Conservation (phyloP, 192 early-diverging fungal genomes). For the Anaeromyces robustus region DNA sequence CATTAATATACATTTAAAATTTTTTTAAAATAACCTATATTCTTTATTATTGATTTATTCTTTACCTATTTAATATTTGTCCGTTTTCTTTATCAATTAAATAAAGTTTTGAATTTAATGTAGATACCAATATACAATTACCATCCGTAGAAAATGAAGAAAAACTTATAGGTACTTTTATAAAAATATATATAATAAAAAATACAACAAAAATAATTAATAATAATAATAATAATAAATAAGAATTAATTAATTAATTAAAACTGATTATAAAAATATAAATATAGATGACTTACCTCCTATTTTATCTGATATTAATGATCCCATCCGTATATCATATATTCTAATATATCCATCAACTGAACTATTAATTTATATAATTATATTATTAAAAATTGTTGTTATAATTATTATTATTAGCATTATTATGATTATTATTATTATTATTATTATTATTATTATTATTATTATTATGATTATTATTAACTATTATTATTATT, state of each 20-base stretch:
- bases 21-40: too few species aligned
- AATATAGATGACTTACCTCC: slow-evolving; percentile 29
- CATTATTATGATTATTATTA: too few species aligned
- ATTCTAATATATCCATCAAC: slow-evolving; percentile 68
- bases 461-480: too few species aligned
- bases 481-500: too few species aligned
- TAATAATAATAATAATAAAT: neutral
- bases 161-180: slow-evolving; percentile 58
- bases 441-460: too few species aligned
- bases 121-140: slow-evolving; percentile 57
- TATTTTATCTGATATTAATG: slow-evolving; percentile 49
- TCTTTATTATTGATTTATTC: too few species aligned
- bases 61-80: slow-evolving; percentile 49
- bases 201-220: neutral
- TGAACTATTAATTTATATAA: slow-evolving; percentile 17
- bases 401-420: too few species aligned
- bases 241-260: too few species aligned
- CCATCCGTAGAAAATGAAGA: slow-evolving; percentile 44
- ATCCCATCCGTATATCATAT: slow-evolving; percentile 73
- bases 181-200: neutral
- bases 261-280: too few species aligned
- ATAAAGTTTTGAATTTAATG: slow-evolving; percentile 63
- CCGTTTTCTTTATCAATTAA: slow-evolving; percentile 71
- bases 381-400: too few species aligned
- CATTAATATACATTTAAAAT: too few species aligned